Percentiles rank a stretch among this genome's conserved stretches.
Evolutionary conservation across 306 rosid species (phyloP).

Genomic region (Abrus pulchellus): DNA sequence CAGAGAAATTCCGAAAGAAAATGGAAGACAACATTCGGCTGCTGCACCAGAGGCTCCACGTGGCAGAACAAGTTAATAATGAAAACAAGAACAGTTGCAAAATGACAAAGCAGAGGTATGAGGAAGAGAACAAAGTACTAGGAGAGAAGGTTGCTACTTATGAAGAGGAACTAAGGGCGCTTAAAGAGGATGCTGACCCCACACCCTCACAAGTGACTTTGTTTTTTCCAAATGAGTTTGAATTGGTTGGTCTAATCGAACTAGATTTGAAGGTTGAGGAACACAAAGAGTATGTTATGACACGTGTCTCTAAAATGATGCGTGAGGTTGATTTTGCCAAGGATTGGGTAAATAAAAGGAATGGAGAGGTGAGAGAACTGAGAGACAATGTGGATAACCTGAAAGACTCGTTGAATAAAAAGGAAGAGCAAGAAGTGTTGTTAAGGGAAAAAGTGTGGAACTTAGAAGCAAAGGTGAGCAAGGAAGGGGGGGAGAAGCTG

Average conservation of each 20-base stretch:
- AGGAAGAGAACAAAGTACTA: constrained; percentile 57
- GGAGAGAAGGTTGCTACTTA: constrained; percentile 51
- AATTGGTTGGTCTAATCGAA: constrained; percentile 19
- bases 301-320: constrained; percentile 49
- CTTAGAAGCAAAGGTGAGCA: constrained; percentile 68
- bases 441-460: constrained; percentile 70
- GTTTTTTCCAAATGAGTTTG: not conserved
- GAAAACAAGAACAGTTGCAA: constrained; percentile 68
- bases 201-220: too few relatives aligned
- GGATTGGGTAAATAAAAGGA: constrained; percentile 56
- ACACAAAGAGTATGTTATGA: constrained; percentile 27
- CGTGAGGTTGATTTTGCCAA: constrained; percentile 59
- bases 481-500: constrained; percentile 72
- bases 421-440: constrained; percentile 62
- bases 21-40: constrained; percentile 68
- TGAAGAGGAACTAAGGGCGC: constrained; percentile 41
- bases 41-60: constrained; percentile 67
- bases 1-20: constrained; percentile 53
- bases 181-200: not conserved
- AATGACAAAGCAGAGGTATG: constrained; percentile 47
- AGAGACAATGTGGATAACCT: constrained; percentile 48
- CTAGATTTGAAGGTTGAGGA: constrained; percentile 58
- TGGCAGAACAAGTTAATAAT: constrained; percentile 73
- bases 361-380: constrained; percentile 50
- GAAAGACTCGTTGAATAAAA: constrained; percentile 48